Conservation (phyloP, 192 early-diverging fungal species). For the Podila clonocystis region DNA sequence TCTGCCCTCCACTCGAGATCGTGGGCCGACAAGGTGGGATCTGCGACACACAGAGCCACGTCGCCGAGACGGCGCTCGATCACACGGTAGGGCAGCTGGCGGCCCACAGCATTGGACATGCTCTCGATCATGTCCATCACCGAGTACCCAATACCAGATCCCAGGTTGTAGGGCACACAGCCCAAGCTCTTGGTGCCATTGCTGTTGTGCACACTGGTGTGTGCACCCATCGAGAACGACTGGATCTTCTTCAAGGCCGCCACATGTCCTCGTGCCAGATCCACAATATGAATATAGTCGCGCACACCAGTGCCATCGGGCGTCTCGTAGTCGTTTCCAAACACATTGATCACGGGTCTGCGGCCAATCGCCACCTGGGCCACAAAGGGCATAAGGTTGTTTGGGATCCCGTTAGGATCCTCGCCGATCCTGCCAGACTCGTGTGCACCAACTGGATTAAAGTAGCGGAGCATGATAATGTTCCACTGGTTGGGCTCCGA, state of each 20-base stretch:
- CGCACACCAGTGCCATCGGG: slow-evolving; percentile 89
- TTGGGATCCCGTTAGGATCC: slow-evolving; percentile 84
- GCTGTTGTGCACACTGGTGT: too few relatives aligned
- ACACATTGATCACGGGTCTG: slow-evolving; percentile 82
- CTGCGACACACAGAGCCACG: slow-evolving; percentile 85
- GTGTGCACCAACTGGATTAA: slow-evolving; percentile 96
- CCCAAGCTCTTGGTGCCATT: slow-evolving; percentile 49
- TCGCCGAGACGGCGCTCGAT: slow-evolving; percentile 81
- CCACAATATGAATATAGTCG: slow-evolving; percentile 95
- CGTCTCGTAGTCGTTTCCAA: slow-evolving; percentile 93
- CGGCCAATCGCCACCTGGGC: slow-evolving; percentile 91
- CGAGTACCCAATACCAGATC: slow-evolving; percentile 89
- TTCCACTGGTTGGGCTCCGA: slow-evolving; percentile 67
- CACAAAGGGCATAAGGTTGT: slow-evolving; percentile 93
- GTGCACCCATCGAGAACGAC: neutral
- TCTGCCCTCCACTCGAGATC: slow-evolving; percentile 53
- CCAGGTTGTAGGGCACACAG: slow-evolving; percentile 88
- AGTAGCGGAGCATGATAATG: slow-evolving; percentile 82
- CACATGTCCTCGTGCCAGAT: slow-evolving; percentile 89
- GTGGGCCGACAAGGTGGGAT: slow-evolving; percentile 57
- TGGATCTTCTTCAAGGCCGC: slow-evolving; percentile 81
- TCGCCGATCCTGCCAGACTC: slow-evolving; percentile 91
- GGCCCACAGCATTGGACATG: slow-evolving; percentile 82
- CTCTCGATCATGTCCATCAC: slow-evolving; percentile 85
- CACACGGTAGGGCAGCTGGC: slow-evolving; percentile 76